Evolutionary conservation across 2,329 filamentous ascomycete genomes (phyloP).

Genomic region (Myrmaecium sp.): DNA sequence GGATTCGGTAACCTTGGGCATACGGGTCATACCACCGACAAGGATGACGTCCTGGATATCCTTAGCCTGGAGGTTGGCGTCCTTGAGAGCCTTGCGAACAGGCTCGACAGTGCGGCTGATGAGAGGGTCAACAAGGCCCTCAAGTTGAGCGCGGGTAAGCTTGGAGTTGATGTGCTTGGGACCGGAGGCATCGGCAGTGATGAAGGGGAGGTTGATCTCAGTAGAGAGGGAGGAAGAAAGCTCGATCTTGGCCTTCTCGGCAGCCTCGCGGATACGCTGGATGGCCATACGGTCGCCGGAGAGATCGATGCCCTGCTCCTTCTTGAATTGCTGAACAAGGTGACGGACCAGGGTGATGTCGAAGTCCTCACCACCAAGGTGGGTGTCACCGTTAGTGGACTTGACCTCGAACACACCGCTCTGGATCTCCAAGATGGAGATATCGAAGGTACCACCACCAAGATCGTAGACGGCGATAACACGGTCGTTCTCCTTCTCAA

Average conservation of each 20-base stretch:
- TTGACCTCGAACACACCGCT: constrained; percentile 98
- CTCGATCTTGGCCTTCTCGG: constrained; percentile 99
- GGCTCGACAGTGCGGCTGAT: constrained; percentile 78
- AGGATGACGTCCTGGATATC: constrained; percentile 97
- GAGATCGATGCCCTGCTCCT: constrained; percentile 80
- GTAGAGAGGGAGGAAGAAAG: constrained; percentile 88
- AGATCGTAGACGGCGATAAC: constrained; percentile 94
- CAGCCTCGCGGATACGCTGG: constrained; percentile 95
- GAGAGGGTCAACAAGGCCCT: constrained; percentile 79
- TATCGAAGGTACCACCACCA: constrained; percentile 97
- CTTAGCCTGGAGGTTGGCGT: constrained; percentile 77
- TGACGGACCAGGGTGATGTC: constrained; percentile 89
- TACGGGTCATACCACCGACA: constrained; percentile 97
- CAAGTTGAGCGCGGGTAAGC: constrained; percentile 81
- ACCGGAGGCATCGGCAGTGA: constrained; percentile 86
- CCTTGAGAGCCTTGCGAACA: constrained; percentile 92
- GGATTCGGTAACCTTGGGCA: constrained; percentile 94
- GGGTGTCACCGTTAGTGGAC: constrained; percentile 97
- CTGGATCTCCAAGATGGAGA: constrained; percentile 93
- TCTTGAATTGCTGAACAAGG: constrained; percentile 92
- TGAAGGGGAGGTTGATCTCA: constrained; percentile 97
- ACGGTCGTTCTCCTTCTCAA: constrained; percentile 84
- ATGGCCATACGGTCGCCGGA: constrained; percentile 92
- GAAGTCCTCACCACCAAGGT: constrained; percentile 96
- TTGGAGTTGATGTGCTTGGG: constrained; percentile 98